Conservation (phyloP, 257 asterid species). For the Solanum sitiens region DNA sequence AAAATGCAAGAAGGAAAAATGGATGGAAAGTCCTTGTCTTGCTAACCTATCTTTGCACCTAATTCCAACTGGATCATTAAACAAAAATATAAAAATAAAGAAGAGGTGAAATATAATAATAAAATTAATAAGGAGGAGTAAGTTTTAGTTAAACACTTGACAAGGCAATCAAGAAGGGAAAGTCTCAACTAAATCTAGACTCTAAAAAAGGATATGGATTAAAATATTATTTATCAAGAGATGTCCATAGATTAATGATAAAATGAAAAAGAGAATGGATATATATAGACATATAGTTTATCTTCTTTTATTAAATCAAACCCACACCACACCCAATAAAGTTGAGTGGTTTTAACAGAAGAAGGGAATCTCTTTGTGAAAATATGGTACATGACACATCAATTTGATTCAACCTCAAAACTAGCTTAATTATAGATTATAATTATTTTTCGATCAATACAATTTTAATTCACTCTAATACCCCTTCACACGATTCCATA, state of each 20-base stretch:
- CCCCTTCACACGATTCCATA: rapidly evolving
- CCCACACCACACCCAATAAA: not conserved
- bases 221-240: not conserved
- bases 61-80: not conserved
- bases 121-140: not conserved
- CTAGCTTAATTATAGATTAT: too few relatives aligned
- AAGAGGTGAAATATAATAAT: not conserved
- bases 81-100: not conserved
- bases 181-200: not conserved
- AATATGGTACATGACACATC: too few relatives aligned
- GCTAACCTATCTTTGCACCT: not conserved
- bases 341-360: not conserved
- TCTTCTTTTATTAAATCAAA: not conserved
- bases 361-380: not conserved
- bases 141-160: not conserved
- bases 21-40: not conserved
- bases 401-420: too few relatives aligned
- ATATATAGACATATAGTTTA: not conserved
- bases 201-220: not conserved
- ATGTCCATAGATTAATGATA: not conserved
- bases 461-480: too few relatives aligned
- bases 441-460: too few relatives aligned
- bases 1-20: not conserved
- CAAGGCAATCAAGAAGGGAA: not conserved
- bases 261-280: not conserved